These are phyloP conservation scores for Alliaria petiolata DNA, from an alignment of 345 rosid genomes.

Conservation along the genomic window DNA sequence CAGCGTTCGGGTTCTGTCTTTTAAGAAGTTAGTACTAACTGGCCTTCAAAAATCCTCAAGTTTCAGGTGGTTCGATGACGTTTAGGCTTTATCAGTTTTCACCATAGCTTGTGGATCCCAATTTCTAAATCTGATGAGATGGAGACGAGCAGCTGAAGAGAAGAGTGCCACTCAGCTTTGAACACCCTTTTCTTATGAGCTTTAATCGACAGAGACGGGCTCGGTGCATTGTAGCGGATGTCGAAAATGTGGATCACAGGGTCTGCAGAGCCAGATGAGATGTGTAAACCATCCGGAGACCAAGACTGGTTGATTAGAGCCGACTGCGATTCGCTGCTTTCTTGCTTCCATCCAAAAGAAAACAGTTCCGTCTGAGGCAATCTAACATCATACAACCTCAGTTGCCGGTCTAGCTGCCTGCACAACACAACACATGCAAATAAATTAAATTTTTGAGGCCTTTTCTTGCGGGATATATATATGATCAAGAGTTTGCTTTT, in stretches of 20 bases:
- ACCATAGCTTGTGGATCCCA: slow-evolving; percentile 33
- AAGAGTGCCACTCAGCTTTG: slow-evolving; percentile 38
- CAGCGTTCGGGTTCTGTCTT: not conserved
- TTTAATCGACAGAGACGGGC: slow-evolving; percentile 19
- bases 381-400: slow-evolving; percentile 34
- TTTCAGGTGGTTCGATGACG: not conserved
- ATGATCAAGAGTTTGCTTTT: not conserved
- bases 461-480: not conserved
- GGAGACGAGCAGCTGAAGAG: slow-evolving; percentile 27
- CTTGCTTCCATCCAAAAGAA: slow-evolving; percentile 38
- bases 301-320: slow-evolving; percentile 34
- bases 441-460: not conserved
- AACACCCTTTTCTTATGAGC: slow-evolving; percentile 36
- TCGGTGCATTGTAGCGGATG: slow-evolving; percentile 31
- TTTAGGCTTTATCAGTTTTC: not conserved
- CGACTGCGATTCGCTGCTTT: slow-evolving; percentile 35
- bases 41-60: too few relatives aligned
- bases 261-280: slow-evolving; percentile 34
- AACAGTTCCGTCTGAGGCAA: slow-evolving; percentile 32
- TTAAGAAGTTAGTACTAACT: too few relatives aligned
- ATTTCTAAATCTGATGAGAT: slow-evolving; percentile 34
- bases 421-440: not conserved
- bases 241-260: slow-evolving; percentile 36
- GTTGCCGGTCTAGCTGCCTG: slow-evolving; percentile 35
- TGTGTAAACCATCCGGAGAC: slow-evolving; percentile 38